Evolutionary conservation across 1,284 basidiomycete species (phyloP), one percentile per base, ranked within the genome.

Genomic region (Fomitopsis pinicola): DNA sequence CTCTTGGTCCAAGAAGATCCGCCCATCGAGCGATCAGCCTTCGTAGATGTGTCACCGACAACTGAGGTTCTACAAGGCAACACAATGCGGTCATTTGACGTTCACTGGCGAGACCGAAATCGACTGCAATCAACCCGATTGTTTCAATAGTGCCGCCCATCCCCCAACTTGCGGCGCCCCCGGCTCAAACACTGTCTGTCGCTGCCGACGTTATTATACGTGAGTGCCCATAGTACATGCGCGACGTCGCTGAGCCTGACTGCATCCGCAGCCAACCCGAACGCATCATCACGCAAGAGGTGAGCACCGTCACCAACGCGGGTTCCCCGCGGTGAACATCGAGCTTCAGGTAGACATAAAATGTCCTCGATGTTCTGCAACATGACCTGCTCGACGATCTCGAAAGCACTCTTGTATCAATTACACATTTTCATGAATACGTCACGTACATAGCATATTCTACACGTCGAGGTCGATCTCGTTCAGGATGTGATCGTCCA

Each of bases 401-500:
- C 12, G 28, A 50, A 50, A 33, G 48, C 40, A 45, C 3, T 33
- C 36, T 14, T 57, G 55, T 57, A 57, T 45, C 22, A 33, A 33
- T 22, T 54, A 54, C 35, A 19, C 44, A 42, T 35, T 57, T 48
- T 53, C 48, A 59, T 53, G 30, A 40, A 48, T 42, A 42, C 33
- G 35, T 58, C 44, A 40, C 55, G 45, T 56, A 58, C 62, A 55
- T 57, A 42, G 57, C 50, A 54, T 38, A 56, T 59, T 55, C 64
- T 72, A 75, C 60, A 77, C 66, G 63, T 77, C 76, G 59, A 83
- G 61, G 70, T 89, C 84, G 64, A 89, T 73, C 58, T 86, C 84
- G 64, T 82, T 80, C 54, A 92, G 69, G 76, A 86, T 81, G 57
- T 76, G 78, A 68, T 92, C 90, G 52, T 84, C 82, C 61, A 92